Conservation (phyloP, 768 basidiomycete species). For the Sistotremastrum niveocremeum region DNA sequence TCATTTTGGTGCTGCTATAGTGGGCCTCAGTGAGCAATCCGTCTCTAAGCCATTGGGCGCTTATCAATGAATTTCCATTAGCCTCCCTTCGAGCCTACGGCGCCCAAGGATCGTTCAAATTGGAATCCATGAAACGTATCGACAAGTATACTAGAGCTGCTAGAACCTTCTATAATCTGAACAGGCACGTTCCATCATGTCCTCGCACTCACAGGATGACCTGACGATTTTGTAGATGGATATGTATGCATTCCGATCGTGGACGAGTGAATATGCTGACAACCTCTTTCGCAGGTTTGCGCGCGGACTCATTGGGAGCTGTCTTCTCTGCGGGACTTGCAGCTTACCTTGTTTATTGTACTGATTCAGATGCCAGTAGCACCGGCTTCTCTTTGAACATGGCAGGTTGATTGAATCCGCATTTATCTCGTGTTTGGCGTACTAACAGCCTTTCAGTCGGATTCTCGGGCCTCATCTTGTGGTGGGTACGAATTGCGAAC, state of each 20-base stretch:
- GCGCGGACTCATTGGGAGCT: constrained; percentile 23
- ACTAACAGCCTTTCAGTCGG: constrained; percentile 20
- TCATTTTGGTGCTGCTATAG: constrained; percentile 37
- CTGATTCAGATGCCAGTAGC: constrained; percentile 25
- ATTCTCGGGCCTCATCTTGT: constrained; percentile 44
- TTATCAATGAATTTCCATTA: constrained; percentile 6
- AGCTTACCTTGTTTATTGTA: constrained; percentile 35
- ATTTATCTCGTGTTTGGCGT: not conserved
- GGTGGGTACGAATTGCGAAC: constrained; percentile 32
- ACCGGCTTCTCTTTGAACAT: constrained; percentile 27
- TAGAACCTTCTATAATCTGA: constrained; percentile 33
- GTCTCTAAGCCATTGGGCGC: not conserved
- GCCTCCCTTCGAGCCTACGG: constrained; percentile 43
- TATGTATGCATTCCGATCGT: constrained; percentile 39
- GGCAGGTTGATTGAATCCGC: constrained; percentile 19
- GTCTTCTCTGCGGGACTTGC: constrained; percentile 37
- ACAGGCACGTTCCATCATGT: constrained; percentile 20
- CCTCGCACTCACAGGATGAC: not conserved
- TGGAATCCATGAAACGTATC: constrained; percentile 30
- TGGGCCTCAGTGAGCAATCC: constrained; percentile 27
- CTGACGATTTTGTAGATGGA: constrained; percentile 22
- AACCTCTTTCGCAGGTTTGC: too few species aligned
- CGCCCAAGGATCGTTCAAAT: constrained; percentile 29
- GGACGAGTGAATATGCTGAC: too few species aligned
- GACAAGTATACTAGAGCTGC: constrained; percentile 32